Conservation (phyloP, 148 eudicot genomes). For the Talinum fruticosum region DNA sequence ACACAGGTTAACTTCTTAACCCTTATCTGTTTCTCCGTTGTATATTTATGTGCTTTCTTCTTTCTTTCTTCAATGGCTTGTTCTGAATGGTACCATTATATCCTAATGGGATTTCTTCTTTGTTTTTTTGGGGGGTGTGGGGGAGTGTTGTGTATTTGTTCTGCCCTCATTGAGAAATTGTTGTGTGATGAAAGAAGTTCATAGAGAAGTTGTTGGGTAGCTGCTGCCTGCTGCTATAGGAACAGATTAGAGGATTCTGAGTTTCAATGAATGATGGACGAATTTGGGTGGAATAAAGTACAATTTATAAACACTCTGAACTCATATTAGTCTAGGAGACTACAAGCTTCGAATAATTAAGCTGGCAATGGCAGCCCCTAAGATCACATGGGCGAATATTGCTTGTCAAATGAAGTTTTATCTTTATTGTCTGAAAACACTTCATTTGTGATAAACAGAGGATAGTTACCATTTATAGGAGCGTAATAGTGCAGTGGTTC, state of each 20-base stretch:
- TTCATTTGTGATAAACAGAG: not conserved
- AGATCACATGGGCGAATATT: not conserved
- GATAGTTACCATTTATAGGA: not conserved
- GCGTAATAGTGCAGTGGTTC: not conserved
- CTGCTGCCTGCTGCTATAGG: not conserved
- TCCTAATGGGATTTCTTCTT: not conserved
- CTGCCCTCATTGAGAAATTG: not conserved
- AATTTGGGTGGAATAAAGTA: too few relatives aligned
- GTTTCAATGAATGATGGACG: too few relatives aligned
- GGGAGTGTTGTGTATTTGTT: not conserved
- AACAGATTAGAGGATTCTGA: not conserved
- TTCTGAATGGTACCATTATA: too few relatives aligned
- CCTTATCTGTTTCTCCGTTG: not conserved
- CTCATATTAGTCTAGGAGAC: too few relatives aligned
- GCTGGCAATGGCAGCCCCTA: not conserved
- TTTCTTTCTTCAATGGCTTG: not conserved
- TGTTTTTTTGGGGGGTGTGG: not conserved
- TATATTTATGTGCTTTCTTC: not conserved
- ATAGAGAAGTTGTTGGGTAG: not conserved
- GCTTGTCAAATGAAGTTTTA: not conserved
- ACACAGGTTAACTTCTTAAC: slow-evolving; percentile 42
- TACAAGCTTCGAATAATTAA: not conserved
- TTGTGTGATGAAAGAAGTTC: not conserved
- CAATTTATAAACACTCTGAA: too few relatives aligned
- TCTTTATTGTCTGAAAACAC: not conserved